Conservation (phyloP, 1,284 basidiomycete genomes). For the Ustilago lituana region DNA sequence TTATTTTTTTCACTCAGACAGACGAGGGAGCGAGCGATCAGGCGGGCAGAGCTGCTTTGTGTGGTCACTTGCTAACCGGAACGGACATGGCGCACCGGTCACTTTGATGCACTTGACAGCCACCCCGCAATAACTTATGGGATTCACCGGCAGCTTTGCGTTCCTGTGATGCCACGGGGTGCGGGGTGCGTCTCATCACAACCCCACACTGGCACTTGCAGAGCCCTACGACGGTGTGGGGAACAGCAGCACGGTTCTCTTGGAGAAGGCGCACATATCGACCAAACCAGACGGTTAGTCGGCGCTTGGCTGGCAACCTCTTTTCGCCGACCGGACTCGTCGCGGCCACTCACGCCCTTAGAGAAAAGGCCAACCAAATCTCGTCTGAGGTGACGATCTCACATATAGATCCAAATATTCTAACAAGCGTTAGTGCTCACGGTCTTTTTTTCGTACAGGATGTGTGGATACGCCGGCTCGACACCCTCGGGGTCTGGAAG, state of each 20-base stretch:
- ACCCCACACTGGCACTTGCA: conserved; percentile 5
- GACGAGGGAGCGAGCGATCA: no score
- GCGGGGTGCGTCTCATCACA: conserved; percentile 12
- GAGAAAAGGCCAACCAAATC: no score
- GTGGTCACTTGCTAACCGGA: not conserved
- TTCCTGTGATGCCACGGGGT: conserved; percentile 13
- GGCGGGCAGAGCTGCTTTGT: not conserved
- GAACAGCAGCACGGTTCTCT: not conserved
- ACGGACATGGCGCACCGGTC: conserved; percentile 6
- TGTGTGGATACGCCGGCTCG: no score
- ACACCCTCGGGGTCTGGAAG: no score
- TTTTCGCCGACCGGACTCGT: conserved; percentile 18
- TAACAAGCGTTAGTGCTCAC: no score
- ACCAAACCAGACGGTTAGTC: not conserved
- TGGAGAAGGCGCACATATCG: no score
- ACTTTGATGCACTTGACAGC: conserved; percentile 6
- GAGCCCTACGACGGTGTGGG: not conserved
- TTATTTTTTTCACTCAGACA: no score
- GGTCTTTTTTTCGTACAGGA: no score
- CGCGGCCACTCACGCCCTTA: conserved; percentile 7
- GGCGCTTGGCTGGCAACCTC: not conserved
- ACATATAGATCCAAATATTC: no score
- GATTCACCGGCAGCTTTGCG: conserved; percentile 8
- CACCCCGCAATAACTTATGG: conserved; percentile 17
- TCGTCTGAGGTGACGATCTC: no score